Evolutionary conservation across 179 eudicot genomes (phyloP).

Genomic region (Silene coronaria): DNA sequence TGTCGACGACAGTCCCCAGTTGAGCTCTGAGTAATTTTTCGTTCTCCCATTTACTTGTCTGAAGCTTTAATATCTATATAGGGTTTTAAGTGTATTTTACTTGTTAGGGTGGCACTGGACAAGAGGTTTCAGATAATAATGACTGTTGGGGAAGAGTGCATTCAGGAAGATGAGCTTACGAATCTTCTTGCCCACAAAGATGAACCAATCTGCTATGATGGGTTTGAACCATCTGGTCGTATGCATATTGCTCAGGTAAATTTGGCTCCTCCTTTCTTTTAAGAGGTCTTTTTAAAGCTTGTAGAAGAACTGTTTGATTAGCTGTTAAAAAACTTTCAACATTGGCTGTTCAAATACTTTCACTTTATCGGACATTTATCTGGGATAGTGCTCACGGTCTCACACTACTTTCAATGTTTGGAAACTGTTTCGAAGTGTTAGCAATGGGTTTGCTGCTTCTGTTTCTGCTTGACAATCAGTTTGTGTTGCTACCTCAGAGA

Average conservation of each 20-base stretch:
- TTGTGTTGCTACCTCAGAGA: too few relatives aligned
- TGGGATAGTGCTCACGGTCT: too few relatives aligned
- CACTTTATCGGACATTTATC: too few relatives aligned
- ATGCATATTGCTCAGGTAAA: slow-evolving; percentile 86
- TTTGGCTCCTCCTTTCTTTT: background rate
- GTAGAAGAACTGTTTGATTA: too few relatives aligned
- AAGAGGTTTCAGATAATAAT: slow-evolving; percentile 56
- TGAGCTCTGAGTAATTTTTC: background rate
- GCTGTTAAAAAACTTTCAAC: too few relatives aligned
- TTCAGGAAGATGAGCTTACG: slow-evolving; percentile 67
- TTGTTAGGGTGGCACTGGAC: slow-evolving; percentile 25
- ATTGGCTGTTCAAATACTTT: too few relatives aligned
- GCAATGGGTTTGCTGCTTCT: too few relatives aligned
- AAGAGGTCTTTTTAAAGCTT: too few relatives aligned
- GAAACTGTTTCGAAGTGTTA: too few relatives aligned
- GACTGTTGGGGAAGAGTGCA: slow-evolving; percentile 81
- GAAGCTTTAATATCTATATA: background rate
- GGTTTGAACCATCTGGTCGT: slow-evolving; percentile 87
- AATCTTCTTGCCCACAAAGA: slow-evolving; percentile 57
- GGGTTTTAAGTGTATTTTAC: background rate
- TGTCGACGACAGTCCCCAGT: background rate
- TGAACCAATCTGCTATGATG: slow-evolving; percentile 72
- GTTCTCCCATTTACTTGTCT: background rate
- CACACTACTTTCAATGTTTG: too few relatives aligned
- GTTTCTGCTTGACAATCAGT: too few relatives aligned